phyloP scores from a whole-genome alignment of 2,329 filamentous ascomycete species.

The Fusarium penzigii region DNA sequence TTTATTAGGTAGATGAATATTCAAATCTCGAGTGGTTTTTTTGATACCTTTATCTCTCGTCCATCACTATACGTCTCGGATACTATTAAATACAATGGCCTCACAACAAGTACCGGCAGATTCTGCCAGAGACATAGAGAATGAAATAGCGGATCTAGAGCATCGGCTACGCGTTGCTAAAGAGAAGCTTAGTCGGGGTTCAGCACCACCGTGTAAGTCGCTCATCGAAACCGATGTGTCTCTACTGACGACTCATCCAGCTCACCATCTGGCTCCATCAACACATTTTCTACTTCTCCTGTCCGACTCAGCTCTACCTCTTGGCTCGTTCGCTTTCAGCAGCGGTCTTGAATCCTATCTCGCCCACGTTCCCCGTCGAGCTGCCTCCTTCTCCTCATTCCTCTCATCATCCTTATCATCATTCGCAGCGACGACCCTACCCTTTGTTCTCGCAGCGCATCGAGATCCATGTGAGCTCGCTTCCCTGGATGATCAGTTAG shows the following conservation, averaged over 20 bases:
- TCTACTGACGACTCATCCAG: neutral
- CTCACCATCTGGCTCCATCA: conserved; percentile 19
- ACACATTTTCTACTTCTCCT: conserved; percentile 73
- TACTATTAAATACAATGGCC: conserved; percentile 27
- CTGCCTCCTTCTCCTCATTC: conserved; percentile 61
- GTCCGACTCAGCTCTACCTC: conserved; percentile 77
- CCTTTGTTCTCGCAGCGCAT: conserved; percentile 72
- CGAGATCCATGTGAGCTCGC: conserved; percentile 52
- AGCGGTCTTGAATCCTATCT: conserved; percentile 81
- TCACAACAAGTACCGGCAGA: conserved; percentile 16
- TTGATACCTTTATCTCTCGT: neutral
- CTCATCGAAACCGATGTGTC: too few species aligned
- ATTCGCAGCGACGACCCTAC: conserved; percentile 70
- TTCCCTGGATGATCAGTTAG: conserved; percentile 71
- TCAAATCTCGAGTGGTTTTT: neutral
- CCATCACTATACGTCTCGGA: conserved; percentile 7
- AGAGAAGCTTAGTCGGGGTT: conserved; percentile 40
- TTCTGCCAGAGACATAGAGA: conserved; percentile 37
- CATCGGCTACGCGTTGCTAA: conserved; percentile 48
- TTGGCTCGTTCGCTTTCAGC: conserved; percentile 87
- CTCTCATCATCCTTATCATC: conserved; percentile 70
- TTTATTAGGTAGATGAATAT: conserved; percentile 5
- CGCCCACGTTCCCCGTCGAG: conserved; percentile 56
- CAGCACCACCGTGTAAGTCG: too few species aligned
- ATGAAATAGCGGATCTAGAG: conserved; percentile 63